Conservation (phyloP, 2,329 filamentous ascomycete species). For the Botrytis byssoidea region DNA sequence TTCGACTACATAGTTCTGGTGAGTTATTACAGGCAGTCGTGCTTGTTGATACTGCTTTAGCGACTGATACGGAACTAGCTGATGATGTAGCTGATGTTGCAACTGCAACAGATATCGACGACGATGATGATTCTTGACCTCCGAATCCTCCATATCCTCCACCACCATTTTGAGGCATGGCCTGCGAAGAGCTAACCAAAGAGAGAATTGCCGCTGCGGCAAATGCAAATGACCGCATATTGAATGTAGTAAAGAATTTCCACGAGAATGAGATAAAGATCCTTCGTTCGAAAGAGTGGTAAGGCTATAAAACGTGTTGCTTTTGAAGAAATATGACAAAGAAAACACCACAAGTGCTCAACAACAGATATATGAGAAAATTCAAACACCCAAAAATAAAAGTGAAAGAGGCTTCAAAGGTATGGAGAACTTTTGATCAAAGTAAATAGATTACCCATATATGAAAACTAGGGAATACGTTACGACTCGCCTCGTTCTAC, state of each 20-base stretch:
- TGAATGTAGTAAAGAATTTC: not conserved
- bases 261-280: not conserved
- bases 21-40: constrained; percentile 71
- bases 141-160: constrained; percentile 9
- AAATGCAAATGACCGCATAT: constrained; percentile 28
- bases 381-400: not conserved
- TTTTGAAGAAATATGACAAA: not conserved
- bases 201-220: constrained; percentile 32
- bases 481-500: constrained; percentile 7
- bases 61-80: constrained; percentile 20
- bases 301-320: not conserved
- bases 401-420: constrained; percentile 5
- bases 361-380: constrained; percentile 1
- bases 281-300: not conserved
- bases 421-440: constrained; percentile 8
- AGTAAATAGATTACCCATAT: constrained; percentile 7
- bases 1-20: constrained; percentile 65
- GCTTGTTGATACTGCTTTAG: constrained; percentile 30
- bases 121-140: constrained; percentile 7
- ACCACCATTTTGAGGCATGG: constrained; percentile 28
- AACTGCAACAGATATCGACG: constrained; percentile 8
- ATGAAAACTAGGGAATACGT: constrained; percentile 1
- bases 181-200: constrained; percentile 27
- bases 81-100: constrained; percentile 18
- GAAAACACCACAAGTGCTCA: not conserved